Percentiles rank a stretch among this genome's conserved stretches.
These are phyloP conservation scores for Tetrapisispora iriomotensis DNA, from an alignment of 805 yeast species.

Conservation along the genomic window DNA sequence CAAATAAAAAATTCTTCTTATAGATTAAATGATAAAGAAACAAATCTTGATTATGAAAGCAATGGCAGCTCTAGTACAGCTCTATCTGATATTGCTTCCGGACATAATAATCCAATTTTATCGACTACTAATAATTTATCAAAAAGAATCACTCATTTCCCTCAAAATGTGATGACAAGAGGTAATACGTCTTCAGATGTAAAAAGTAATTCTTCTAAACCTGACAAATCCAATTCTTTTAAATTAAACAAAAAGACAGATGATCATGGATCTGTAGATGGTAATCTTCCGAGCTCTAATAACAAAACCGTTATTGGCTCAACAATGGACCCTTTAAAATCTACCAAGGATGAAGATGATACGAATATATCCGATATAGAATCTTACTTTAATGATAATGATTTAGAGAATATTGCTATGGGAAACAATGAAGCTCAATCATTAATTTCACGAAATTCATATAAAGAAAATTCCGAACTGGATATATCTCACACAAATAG, in stretches of 20 bases:
- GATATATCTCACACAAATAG: background rate
- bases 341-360: slow-evolving; percentile 1
- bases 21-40: slow-evolving; percentile 1
- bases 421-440: slow-evolving; percentile 6
- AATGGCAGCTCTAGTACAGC: background rate
- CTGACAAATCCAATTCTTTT: slow-evolving; percentile 4
- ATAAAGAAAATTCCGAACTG: slow-evolving; percentile 1
- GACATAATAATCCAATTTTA: background rate
- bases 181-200: slow-evolving; percentile 8
- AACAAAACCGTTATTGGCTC: background rate
- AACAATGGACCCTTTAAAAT: too few species aligned
- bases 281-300: background rate
- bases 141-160: slow-evolving; percentile 13
- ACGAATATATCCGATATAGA: slow-evolving; percentile 22
- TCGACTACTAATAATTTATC: slow-evolving; percentile 1
- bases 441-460: background rate
- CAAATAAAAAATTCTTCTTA: slow-evolving; percentile 9
- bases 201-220: slow-evolving; percentile 7
- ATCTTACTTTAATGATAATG: slow-evolving; percentile 26
- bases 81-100: background rate
- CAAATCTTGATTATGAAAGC: background rate
- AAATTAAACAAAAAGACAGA: background rate
- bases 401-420: slow-evolving; percentile 17
- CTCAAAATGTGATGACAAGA: slow-evolving; percentile 14
- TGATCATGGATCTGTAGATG: background rate